Percentiles rank a stretch among this genome's conserved stretches.
These are phyloP conservation scores for Cucurbita moschata DNA, from an alignment of 306 rosid species.

Conservation along the genomic window DNA sequence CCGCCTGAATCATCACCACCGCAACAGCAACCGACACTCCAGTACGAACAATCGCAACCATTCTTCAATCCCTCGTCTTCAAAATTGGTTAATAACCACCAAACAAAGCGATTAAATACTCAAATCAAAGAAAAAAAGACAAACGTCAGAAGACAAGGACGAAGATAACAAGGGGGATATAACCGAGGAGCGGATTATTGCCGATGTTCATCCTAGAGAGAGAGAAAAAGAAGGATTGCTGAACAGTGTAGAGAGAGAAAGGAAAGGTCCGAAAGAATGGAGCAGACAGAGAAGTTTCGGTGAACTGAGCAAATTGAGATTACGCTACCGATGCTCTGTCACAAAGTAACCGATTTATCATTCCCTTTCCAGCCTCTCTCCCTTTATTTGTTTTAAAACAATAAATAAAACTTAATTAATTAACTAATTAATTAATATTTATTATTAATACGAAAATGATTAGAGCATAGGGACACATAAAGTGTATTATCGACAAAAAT, in stretches of 20 bases:
- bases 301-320: conserved; percentile 3
- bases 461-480: too few relatives aligned
- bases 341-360: background rate
- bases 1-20: conserved; percentile 14
- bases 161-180: conserved; percentile 6
- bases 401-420: too few relatives aligned
- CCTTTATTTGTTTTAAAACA: too few relatives aligned
- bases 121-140: background rate
- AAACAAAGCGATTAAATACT: background rate
- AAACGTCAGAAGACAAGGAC: conserved; percentile 15
- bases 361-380: background rate
- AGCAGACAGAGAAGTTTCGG: conserved; percentile 20
- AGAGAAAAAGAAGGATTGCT: background rate
- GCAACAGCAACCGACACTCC: conserved; percentile 13
- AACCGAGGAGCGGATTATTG: background rate
- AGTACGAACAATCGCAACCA: conserved; percentile 24
- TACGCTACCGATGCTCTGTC: conserved; percentile 13
- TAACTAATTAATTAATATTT: too few relatives aligned
- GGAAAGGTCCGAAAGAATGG: background rate
- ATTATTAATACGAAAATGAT: too few relatives aligned
- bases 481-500: too few relatives aligned
- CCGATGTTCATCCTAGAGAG: conserved; percentile 6
- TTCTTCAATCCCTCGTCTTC: background rate
- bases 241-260: background rate
- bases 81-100: background rate